These are phyloP conservation scores for Xylaria arbuscula DNA, from an alignment of 2,329 filamentous ascomycete genomes.

Conservation along the genomic window DNA sequence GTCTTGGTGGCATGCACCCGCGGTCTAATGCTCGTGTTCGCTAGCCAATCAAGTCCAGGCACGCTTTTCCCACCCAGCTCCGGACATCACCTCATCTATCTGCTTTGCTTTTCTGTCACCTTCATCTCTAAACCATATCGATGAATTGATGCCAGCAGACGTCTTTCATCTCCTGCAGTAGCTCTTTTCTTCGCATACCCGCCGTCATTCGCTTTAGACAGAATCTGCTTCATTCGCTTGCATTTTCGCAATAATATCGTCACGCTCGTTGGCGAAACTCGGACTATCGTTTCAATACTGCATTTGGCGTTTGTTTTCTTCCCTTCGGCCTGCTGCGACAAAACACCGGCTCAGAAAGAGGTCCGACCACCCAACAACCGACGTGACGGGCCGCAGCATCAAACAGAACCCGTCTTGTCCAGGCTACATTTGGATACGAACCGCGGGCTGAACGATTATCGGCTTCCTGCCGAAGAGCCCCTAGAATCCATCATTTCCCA, in stretches of 20 bases:
- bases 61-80: slow-evolving; percentile 34
- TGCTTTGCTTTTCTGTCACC: slow-evolving; percentile 34
- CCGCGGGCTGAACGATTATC: slow-evolving; percentile 13
- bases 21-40: slow-evolving; percentile 41
- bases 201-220: slow-evolving; percentile 47
- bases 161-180: slow-evolving; percentile 24
- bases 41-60: slow-evolving; percentile 36
- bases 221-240: slow-evolving; percentile 43
- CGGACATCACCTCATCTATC: slow-evolving; percentile 32
- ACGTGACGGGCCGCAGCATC: slow-evolving; percentile 21
- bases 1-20: slow-evolving; percentile 35
- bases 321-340: slow-evolving; percentile 38
- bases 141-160: slow-evolving; percentile 38
- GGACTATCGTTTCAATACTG: slow-evolving; percentile 38
- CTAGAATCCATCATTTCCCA: slow-evolving; percentile 28
- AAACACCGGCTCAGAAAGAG: slow-evolving; percentile 33
- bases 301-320: slow-evolving; percentile 40
- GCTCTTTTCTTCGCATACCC: slow-evolving; percentile 32
- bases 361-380: slow-evolving; percentile 19
- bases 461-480: slow-evolving; percentile 31
- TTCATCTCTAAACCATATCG: slow-evolving; percentile 27
- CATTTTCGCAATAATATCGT: slow-evolving; percentile 35
- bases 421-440: slow-evolving; percentile 3
- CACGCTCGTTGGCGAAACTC: slow-evolving; percentile 39
- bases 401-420: slow-evolving; percentile 26